These are phyloP conservation scores for Aurantiochytrium sp. DNA, from an alignment of 108 stramenopile species.

Conservation along the genomic window DNA sequence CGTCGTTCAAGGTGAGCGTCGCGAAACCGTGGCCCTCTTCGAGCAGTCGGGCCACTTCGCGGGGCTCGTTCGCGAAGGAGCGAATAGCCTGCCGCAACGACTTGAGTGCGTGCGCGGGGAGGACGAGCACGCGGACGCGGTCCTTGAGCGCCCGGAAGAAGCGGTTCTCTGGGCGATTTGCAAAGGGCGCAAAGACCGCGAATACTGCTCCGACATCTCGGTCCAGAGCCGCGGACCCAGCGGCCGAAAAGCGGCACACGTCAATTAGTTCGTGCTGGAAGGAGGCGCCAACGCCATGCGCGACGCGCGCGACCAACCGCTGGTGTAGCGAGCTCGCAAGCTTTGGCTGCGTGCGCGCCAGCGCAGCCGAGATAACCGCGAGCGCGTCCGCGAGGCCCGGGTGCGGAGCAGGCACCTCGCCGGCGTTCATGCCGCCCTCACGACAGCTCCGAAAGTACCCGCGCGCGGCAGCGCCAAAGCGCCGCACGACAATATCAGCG, in stretches of 20 bases:
- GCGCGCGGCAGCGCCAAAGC: neutral
- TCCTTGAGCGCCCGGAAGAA: conserved; percentile 6
- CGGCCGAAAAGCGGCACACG: neutral
- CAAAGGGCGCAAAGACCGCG: neutral
- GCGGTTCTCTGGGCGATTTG: neutral
- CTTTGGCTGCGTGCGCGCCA: neutral
- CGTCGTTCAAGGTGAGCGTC: neutral
- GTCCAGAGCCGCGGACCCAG: neutral
- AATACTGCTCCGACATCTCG: neutral
- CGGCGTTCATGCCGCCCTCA: neutral
- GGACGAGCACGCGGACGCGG: neutral
- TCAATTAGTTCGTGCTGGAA: neutral
- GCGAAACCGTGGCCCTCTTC: conserved; percentile 3
- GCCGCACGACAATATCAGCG: neutral
- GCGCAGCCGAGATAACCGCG: neutral
- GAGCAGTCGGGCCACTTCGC: neutral
- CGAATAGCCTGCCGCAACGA: neutral
- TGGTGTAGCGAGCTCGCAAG: neutral
- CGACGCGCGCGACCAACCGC: neutral
- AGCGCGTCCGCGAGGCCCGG: neutral
- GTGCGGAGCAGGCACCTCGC: neutral
- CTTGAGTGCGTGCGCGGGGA: neutral
- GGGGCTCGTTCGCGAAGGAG: neutral
- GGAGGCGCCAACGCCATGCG: neutral
- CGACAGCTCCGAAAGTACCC: neutral